Conservation (phyloP, 768 basidiomycete genomes). For the Lentinula lateritia region DNA sequence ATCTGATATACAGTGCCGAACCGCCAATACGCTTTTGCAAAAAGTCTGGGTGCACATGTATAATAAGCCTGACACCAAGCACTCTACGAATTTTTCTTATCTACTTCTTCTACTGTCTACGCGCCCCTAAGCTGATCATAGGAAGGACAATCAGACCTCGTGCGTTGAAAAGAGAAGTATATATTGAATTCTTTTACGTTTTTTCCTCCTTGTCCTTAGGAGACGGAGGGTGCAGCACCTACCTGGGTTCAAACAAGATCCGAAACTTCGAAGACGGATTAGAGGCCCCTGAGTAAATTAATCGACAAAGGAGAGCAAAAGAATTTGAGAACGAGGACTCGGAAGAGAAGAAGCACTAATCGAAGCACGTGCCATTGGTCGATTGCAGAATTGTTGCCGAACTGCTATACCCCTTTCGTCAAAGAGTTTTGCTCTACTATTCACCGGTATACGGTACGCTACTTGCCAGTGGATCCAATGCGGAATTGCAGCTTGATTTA, state of each 20-base stretch:
- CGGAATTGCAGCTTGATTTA: conserved; percentile 3
- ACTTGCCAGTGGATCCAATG: conserved; percentile 1
- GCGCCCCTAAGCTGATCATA: too few relatives aligned
- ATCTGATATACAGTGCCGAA: too few relatives aligned
- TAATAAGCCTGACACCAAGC: too few relatives aligned
- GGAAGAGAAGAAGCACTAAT: background rate
- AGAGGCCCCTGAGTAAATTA: background rate
- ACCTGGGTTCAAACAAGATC: background rate
- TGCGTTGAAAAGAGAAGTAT: background rate
- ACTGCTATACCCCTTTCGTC: background rate
- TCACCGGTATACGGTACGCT: background rate
- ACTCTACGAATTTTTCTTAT: too few relatives aligned
- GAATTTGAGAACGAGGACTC: background rate
- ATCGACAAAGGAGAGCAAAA: background rate
- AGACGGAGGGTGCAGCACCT: background rate
- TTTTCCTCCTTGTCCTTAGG: background rate
- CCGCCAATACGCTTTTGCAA: too few relatives aligned
- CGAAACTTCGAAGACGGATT: background rate
- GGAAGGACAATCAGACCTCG: background rate
- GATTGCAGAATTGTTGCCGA: background rate
- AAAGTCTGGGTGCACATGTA: too few relatives aligned
- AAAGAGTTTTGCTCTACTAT: background rate
- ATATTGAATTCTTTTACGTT: background rate
- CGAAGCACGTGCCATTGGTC: background rate
- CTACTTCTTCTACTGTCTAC: too few relatives aligned